These are phyloP conservation scores for Saksenaea vasiformis DNA, from an alignment of 371 early-diverging fungal genomes.

Conservation along the genomic window DNA sequence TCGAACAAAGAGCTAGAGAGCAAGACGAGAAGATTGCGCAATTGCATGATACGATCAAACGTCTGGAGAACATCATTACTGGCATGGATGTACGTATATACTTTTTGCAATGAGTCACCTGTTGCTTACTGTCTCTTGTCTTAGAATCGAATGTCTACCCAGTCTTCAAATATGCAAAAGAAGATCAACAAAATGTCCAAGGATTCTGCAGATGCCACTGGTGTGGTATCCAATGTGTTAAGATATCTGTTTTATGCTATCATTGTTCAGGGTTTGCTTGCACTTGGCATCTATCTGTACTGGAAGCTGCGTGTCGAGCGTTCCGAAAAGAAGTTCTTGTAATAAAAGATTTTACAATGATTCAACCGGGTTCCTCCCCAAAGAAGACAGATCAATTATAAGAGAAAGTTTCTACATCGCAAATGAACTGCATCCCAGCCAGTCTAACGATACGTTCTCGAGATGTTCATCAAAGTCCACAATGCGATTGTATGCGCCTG, in stretches of 20 bases:
- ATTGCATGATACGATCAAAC: conserved; percentile 21
- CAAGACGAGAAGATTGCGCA: conserved; percentile 34
- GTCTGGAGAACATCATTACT: conserved; percentile 27
- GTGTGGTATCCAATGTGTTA: conserved; percentile 37
- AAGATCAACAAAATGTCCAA: conserved; percentile 37
- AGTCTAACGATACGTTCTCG: conserved; percentile 67
- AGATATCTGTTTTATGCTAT: conserved; percentile 44
- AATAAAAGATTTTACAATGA: conserved; percentile 1
- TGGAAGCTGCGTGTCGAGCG: conserved; percentile 47
- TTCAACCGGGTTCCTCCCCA: neutral
- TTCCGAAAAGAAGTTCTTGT: conserved; percentile 49
- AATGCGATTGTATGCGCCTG: conserved; percentile 47
- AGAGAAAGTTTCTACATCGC: neutral
- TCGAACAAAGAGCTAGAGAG: conserved; percentile 23
- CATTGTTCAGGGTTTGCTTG: conserved; percentile 37
- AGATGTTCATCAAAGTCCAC: conserved; percentile 79
- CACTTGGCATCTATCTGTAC: conserved; percentile 40
- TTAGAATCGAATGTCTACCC: conserved; percentile 30
- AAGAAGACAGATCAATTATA: neutral
- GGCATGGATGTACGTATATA: conserved; percentile 34
- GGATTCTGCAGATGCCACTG: conserved; percentile 42
- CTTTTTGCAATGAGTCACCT: neutral
- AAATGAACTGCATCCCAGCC: conserved; percentile 44
- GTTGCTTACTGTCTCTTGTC: neutral
- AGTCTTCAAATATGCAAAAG: conserved; percentile 19